These are phyloP conservation scores for Didymellaceae sp. DNA, from an alignment of 2,329 filamentous ascomycete species.

Conservation along the genomic window DNA sequence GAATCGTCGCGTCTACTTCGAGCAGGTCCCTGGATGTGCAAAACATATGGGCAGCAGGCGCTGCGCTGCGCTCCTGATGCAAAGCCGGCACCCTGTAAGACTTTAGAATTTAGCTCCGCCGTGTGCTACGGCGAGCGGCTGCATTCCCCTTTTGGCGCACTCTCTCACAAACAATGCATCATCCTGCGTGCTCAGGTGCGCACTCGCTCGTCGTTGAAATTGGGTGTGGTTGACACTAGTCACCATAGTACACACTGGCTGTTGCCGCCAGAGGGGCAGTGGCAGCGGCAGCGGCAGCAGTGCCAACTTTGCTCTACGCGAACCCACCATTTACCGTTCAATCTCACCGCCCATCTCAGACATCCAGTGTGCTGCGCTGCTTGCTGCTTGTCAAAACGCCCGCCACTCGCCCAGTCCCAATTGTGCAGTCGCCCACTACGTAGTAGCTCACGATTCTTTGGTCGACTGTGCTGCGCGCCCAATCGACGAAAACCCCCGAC, in stretches of 20 bases:
- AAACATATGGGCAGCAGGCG: slow-evolving; percentile 16
- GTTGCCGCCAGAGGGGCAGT: slow-evolving; percentile 1
- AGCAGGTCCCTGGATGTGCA: slow-evolving; percentile 15
- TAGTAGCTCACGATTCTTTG: not conserved
- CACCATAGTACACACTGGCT: slow-evolving; percentile 7
- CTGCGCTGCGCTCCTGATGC: slow-evolving; percentile 8
- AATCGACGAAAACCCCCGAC: slow-evolving; percentile 24
- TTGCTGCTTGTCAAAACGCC: slow-evolving; percentile 23
- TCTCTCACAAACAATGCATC: slow-evolving; percentile 18
- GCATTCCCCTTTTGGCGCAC: slow-evolving; percentile 20
- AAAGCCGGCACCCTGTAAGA: slow-evolving; percentile 37
- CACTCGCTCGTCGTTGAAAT: slow-evolving; percentile 26
- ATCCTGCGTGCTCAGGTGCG: slow-evolving; percentile 11
- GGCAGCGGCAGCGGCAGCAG: slow-evolving; percentile 7
- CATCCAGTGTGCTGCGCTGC: slow-evolving; percentile 16
- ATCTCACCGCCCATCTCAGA: slow-evolving; percentile 23
- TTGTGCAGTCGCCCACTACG: slow-evolving; percentile 6
- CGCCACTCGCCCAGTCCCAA: slow-evolving; percentile 18
- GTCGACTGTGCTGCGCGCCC: slow-evolving; percentile 14
- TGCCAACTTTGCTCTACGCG: slow-evolving; percentile 12
- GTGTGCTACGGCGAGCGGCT: slow-evolving; percentile 27
- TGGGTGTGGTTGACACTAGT: slow-evolving; percentile 29
- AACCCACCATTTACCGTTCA: slow-evolving; percentile 18
- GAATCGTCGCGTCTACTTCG: slow-evolving; percentile 12
- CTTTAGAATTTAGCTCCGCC: slow-evolving; percentile 22